Conservation (phyloP, 1,284 basidiomycete genomes). For the Stereum hirsutum region DNA sequence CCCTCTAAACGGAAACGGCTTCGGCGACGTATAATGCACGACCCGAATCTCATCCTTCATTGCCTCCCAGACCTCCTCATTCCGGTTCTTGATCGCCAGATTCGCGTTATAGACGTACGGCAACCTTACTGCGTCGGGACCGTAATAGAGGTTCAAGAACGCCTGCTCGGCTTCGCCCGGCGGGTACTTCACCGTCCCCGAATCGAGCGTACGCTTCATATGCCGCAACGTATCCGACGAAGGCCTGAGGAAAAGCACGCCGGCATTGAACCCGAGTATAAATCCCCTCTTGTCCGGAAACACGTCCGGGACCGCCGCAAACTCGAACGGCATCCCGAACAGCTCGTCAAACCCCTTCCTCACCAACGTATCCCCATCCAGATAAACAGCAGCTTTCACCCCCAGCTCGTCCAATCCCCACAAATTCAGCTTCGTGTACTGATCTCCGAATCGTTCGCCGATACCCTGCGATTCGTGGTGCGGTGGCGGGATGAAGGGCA, state of each 20-base stretch:
- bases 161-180: constrained; percentile 31
- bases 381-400: constrained; percentile 20
- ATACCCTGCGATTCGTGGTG: constrained; percentile 24
- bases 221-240: constrained; percentile 21
- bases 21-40: constrained; percentile 32
- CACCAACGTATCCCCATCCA: constrained; percentile 35
- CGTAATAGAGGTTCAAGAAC: constrained; percentile 35
- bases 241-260: constrained; percentile 29
- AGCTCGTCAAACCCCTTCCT: constrained; percentile 35
- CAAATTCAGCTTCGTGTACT: constrained; percentile 34
- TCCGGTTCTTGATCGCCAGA: constrained; percentile 30
- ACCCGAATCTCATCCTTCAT: constrained; percentile 23
- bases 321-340: constrained; percentile 30
- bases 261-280: constrained; percentile 31
- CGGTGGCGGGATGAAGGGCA: constrained; percentile 29
- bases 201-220: constrained; percentile 27
- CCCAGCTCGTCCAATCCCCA: constrained; percentile 30
- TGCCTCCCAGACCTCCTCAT: constrained; percentile 26
- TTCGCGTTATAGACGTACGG: constrained; percentile 38
- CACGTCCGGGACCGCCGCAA: constrained; percentile 37
- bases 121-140: constrained; percentile 24
- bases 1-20: constrained; percentile 22
- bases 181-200: constrained; percentile 25
- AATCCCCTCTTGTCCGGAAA: constrained; percentile 26
- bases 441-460: constrained; percentile 27